A percentile compares a stretch with the other conserved stretches of the same genome.
phyloP scores from a whole-genome alignment of 2,329 filamentous ascomycete species.

The Claviceps fusiformis region DNA sequence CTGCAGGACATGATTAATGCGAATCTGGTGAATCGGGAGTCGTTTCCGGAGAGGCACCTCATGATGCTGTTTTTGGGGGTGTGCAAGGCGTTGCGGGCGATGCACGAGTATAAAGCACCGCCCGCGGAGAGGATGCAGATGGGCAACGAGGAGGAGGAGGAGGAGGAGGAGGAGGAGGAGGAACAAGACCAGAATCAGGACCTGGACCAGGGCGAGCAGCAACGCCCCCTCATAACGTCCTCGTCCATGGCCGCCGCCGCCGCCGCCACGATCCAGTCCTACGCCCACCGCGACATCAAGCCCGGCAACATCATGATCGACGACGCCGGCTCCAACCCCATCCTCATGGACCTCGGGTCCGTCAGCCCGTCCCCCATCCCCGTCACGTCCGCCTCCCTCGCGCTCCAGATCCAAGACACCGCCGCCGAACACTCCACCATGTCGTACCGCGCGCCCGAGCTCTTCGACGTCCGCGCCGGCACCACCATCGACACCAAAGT shows the following conservation, averaged over 20 bases:
- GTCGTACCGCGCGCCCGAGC: slow-evolving; percentile 93
- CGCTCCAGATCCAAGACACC: slow-evolving; percentile 83
- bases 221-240: slow-evolving; percentile 58
- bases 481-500: slow-evolving; percentile 88
- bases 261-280: slow-evolving; percentile 43
- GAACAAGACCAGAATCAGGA: slow-evolving; percentile 14
- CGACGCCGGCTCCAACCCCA: slow-evolving; percentile 74
- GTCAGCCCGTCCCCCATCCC: slow-evolving; percentile 75
- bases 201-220: slow-evolving; percentile 52
- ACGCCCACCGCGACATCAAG: slow-evolving; percentile 94
- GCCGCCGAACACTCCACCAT: slow-evolving; percentile 96
- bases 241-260: neutral
- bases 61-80: slow-evolving; percentile 89
- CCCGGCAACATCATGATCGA: slow-evolving; percentile 98
- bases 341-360: slow-evolving; percentile 95
- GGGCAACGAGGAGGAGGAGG: slow-evolving; percentile 29
- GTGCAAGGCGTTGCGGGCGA: slow-evolving; percentile 71
- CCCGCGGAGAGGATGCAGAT: slow-evolving; percentile 38
- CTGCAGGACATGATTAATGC: slow-evolving; percentile 98
- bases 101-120: slow-evolving; percentile 66
- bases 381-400: slow-evolving; percentile 80
- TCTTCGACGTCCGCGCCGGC: slow-evolving; percentile 95
- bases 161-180: slow-evolving; percentile 25
- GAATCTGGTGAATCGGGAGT: slow-evolving; percentile 87
- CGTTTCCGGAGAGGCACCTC: slow-evolving; percentile 74